phyloP scores from a whole-genome alignment of 1,139 yeast species.

The Hansenula sp. region DNA sequence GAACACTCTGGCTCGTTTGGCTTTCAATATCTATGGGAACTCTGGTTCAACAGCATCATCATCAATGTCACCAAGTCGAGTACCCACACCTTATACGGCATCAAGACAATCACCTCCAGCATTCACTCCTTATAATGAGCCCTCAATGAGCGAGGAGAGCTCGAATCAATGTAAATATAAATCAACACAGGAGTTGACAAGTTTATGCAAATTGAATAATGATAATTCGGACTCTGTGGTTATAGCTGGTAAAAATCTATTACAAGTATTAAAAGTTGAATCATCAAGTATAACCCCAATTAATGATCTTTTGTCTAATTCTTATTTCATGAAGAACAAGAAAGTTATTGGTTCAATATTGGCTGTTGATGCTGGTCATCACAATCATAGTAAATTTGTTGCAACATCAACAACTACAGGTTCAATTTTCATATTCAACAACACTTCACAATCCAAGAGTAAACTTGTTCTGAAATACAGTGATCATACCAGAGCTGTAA shows the following conservation, averaged over 20 bases:
- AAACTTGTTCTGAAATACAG: conserved; percentile 42
- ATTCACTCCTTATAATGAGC: neutral
- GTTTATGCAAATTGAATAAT: conserved; percentile 21
- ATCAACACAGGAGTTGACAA: conserved; percentile 16
- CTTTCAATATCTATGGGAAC: conserved; percentile 23
- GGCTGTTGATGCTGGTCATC: conserved; percentile 44
- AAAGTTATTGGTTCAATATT: conserved; percentile 44
- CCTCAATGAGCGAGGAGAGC: neutral
- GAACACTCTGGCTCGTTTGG: conserved; percentile 20
- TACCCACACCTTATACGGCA: conserved; percentile 2
- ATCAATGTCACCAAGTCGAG: conserved; percentile 5
- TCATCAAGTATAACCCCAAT: conserved; percentile 28
- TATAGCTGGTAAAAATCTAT: conserved; percentile 55
- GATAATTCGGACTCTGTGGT: conserved; percentile 42
- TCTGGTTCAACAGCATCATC: conserved; percentile 8
- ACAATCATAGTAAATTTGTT: conserved; percentile 35
- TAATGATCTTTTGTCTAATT: conserved; percentile 29
- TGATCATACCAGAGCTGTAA: conserved; percentile 80
- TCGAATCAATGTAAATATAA: conserved; percentile 10
- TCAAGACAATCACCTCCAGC: conserved; percentile 7
- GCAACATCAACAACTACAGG: conserved; percentile 50
- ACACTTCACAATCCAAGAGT: conserved; percentile 31
- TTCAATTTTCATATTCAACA: conserved; percentile 42
- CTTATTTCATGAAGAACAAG: conserved; percentile 25
- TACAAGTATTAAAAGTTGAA: conserved; percentile 42